These are phyloP conservation scores for Meira miltonrushii DNA, from an alignment of 1,284 basidiomycete genomes.

Conservation along the genomic window DNA sequence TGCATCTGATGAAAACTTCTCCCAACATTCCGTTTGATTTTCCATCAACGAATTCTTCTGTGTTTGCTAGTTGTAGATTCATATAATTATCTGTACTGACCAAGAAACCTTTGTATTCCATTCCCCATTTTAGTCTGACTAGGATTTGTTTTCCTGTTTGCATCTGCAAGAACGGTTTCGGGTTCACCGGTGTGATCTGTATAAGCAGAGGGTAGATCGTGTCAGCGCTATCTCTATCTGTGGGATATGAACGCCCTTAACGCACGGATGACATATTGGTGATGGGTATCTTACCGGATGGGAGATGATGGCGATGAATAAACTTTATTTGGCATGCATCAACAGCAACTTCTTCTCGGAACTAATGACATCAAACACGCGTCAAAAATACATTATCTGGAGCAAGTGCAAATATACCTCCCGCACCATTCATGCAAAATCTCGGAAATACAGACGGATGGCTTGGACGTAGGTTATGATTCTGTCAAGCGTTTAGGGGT, in stretches of 20 bases:
- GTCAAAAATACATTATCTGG: too few species aligned
- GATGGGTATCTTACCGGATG: not conserved
- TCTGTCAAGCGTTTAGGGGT: too few species aligned
- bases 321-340: too few species aligned
- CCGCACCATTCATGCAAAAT: too few species aligned
- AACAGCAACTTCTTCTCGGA: too few species aligned
- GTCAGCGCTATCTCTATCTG: not conserved
- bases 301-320: too few species aligned
- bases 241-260: not conserved
- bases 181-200: slow-evolving; percentile 87
- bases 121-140: slow-evolving; percentile 95
- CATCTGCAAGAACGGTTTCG: slow-evolving; percentile 97
- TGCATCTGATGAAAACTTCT: slow-evolving; percentile 89
- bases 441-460: too few species aligned
- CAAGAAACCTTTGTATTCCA: slow-evolving; percentile 98
- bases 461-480: too few species aligned
- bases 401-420: too few species aligned
- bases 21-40: slow-evolving; percentile 91
- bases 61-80: slow-evolving; percentile 99
- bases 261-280: not conserved
- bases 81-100: slow-evolving; percentile 98
- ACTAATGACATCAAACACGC: too few species aligned
- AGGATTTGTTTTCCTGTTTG: slow-evolving; percentile 94
- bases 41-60: slow-evolving; percentile 95
- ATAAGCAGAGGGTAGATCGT: not conserved